Conservation (phyloP, 2,329 filamentous ascomycete species). For the Albifimbria verrucaria region DNA sequence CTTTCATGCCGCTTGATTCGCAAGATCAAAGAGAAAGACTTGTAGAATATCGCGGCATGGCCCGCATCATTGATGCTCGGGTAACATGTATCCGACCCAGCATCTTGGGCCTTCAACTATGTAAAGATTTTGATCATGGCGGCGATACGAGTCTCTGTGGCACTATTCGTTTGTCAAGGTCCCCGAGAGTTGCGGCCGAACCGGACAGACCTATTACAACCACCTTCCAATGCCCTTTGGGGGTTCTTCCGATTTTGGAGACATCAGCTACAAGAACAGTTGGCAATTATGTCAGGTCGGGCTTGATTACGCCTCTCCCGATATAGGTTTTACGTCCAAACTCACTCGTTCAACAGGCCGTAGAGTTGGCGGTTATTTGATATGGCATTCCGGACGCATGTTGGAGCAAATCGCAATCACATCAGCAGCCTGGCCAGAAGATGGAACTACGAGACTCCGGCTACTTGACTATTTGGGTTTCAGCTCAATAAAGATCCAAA, state of each 20-base stretch:
- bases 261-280: neutral
- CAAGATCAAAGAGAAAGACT: neutral
- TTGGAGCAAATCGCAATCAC: neutral
- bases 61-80: neutral
- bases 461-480: too few species aligned
- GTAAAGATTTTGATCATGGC: neutral
- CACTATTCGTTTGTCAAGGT: neutral
- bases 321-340: neutral
- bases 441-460: too few species aligned
- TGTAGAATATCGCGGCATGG: neutral
- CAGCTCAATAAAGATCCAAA: neutral
- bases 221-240: neutral
- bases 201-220: neutral
- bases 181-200: neutral
- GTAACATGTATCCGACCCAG: neutral
- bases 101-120: neutral
- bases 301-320: neutral
- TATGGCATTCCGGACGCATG: neutral
- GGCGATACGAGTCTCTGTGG: neutral
- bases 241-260: neutral
- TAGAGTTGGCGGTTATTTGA: neutral
- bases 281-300: neutral
- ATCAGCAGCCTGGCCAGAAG: too few species aligned
- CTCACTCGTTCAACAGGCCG: neutral
- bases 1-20: neutral